phyloP scores from a whole-genome alignment of 163 green algal species.

The Smithsoniella earleae region DNA sequence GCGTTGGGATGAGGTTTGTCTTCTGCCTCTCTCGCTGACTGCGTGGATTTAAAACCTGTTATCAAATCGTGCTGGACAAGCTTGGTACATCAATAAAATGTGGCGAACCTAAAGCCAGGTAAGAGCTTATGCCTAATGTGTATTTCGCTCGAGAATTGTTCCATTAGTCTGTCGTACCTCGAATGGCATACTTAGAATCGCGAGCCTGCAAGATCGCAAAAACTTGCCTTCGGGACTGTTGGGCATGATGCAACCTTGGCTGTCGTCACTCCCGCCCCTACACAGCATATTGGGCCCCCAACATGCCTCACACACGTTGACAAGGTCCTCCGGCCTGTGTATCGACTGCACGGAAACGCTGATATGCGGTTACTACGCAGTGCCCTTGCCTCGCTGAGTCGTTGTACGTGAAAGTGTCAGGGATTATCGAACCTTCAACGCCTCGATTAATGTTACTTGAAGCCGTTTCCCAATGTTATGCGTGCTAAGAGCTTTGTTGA shows the following conservation, averaged over 20 bases:
- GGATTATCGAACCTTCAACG: not conserved
- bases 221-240: slow-evolving; percentile 20
- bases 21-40: not conserved
- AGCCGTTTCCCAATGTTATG: not conserved
- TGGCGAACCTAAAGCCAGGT: not conserved
- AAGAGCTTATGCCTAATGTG: not conserved
- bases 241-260: slow-evolving; percentile 3
- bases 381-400: no score
- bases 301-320: slow-evolving; percentile 14
- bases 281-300: slow-evolving; percentile 23
- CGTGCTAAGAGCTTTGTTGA: not conserved
- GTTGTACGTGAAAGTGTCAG: no score
- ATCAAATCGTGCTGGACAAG: not conserved
- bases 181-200: slow-evolving; percentile 23
- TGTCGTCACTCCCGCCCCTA: not conserved
- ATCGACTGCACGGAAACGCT: not conserved
- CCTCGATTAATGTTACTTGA: slow-evolving; percentile 18
- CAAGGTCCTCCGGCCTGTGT: slow-evolving; percentile 4
- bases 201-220: slow-evolving; percentile 6
- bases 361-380: not conserved
- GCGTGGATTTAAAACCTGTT: not conserved
- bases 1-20: not conserved
- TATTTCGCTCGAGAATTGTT: not conserved
- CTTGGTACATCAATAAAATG: not conserved
- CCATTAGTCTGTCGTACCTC: not conserved